Conservation (phyloP, 768 basidiomycete species). For the Lyophyllum decastes region DNA sequence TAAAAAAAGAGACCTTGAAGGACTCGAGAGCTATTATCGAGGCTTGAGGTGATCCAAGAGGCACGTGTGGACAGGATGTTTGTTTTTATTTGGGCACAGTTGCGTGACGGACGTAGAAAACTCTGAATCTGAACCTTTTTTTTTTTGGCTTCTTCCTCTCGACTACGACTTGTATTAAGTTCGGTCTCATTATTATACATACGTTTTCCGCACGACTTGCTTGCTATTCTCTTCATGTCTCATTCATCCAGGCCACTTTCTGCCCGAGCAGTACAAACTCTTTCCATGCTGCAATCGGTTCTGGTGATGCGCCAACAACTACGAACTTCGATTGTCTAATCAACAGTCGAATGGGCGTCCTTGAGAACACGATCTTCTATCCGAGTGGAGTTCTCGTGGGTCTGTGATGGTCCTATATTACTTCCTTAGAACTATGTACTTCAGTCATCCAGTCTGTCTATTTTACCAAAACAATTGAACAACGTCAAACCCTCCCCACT, state of each 20-base stretch:
- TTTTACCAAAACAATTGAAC: too few species aligned
- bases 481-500: too few species aligned
- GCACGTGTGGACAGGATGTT: constrained; percentile 10
- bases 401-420: constrained; percentile 35
- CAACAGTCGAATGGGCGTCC: constrained; percentile 53
- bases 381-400: constrained; percentile 30
- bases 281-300: constrained; percentile 73
- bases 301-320: constrained; percentile 74
- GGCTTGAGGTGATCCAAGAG: not conserved
- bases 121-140: not conserved
- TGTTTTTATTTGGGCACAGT: constrained; percentile 3
- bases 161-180: not conserved
- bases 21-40: not conserved
- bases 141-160: not conserved
- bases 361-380: constrained; percentile 35
- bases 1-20: not conserved
- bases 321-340: constrained; percentile 54
- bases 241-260: constrained; percentile 55
- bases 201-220: not conserved
- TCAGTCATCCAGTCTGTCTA: too few species aligned
- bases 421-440: not conserved
- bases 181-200: not conserved
- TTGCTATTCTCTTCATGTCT: constrained; percentile 4
- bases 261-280: constrained; percentile 70
- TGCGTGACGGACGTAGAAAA: too few species aligned